Percentiles rank a stretch among this genome's conserved stretches.
These are phyloP conservation scores for Aspergillus haitiensis DNA, from an alignment of 495 filamentous ascomycete genomes.

Conservation along the genomic window DNA sequence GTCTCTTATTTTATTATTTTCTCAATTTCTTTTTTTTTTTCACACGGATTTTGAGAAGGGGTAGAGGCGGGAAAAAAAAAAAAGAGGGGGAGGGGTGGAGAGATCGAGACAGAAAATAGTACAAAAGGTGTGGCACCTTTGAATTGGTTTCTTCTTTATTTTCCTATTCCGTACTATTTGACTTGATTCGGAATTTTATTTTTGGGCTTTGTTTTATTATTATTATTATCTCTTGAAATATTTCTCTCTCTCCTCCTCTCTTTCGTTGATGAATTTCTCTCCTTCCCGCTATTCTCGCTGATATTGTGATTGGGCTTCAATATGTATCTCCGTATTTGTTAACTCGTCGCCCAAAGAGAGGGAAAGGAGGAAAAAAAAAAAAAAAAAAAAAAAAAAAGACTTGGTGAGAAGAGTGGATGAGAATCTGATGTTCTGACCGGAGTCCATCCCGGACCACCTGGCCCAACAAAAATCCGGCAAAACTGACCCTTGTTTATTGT, in stretches of 20 bases:
- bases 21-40: conserved; percentile 1
- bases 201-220: conserved; percentile 11
- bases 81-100: not conserved
- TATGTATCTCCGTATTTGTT: not conserved
- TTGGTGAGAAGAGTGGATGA: not conserved
- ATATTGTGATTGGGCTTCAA: conserved; percentile 9
- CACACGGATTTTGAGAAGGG: not conserved
- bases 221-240: not conserved
- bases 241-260: not conserved
- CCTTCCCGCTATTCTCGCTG: conserved; percentile 6
- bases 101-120: not conserved
- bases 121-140: conserved; percentile 10
- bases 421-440: not conserved
- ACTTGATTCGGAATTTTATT: not conserved
- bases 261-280: not conserved
- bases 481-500: not conserved
- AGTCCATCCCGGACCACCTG: conserved; percentile 1
- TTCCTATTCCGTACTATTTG: too few relatives aligned
- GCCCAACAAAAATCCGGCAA: conserved; percentile 12
- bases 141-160: conserved; percentile 2
- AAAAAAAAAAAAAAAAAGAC: conserved; percentile 6
- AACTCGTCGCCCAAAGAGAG: conserved; percentile 1
- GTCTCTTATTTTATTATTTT: conserved; percentile 6
- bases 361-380: conserved; percentile 5
- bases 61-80: not conserved